phyloP scores from a whole-genome alignment of 345 rosid species.

The Atalantia buxifolia region DNA sequence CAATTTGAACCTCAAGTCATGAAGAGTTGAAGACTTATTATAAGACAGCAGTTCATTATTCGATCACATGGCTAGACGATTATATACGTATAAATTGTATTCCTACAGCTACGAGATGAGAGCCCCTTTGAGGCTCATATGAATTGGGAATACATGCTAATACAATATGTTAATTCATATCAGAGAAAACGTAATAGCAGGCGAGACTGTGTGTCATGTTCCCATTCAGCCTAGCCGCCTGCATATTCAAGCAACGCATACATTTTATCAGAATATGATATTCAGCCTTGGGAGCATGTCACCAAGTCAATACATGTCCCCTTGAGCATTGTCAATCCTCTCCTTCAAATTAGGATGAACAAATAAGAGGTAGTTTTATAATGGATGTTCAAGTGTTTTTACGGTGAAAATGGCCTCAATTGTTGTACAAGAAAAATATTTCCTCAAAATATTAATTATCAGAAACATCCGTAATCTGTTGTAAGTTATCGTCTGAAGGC shows the following conservation, averaged over 20 bases:
- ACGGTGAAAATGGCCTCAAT: too few relatives aligned
- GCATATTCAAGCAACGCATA: not conserved
- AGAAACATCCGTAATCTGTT: too few relatives aligned
- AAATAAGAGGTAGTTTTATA: too few relatives aligned
- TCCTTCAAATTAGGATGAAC: too few relatives aligned
- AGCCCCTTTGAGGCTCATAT: not conserved
- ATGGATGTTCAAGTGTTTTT: not conserved
- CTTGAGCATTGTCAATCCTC: not conserved
- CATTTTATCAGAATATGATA: not conserved
- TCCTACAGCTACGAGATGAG: not conserved
- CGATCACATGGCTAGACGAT: not conserved
- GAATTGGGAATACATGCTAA: not conserved
- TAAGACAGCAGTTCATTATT: not conserved
- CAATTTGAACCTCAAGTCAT: not conserved
- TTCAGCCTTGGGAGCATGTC: not conserved
- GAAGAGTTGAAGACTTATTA: too few relatives aligned
- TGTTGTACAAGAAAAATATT: too few relatives aligned
- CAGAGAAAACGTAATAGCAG: not conserved
- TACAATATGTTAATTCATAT: too few relatives aligned
- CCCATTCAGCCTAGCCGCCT: conserved; percentile 10
- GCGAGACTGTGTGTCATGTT: not conserved
- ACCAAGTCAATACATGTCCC: not conserved
- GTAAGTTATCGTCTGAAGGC: not conserved
- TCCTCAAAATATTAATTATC: too few relatives aligned
- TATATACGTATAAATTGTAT: not conserved